phyloP scores from a whole-genome alignment of 1,284 basidiomycete species.

The Puccinia hordei region DNA sequence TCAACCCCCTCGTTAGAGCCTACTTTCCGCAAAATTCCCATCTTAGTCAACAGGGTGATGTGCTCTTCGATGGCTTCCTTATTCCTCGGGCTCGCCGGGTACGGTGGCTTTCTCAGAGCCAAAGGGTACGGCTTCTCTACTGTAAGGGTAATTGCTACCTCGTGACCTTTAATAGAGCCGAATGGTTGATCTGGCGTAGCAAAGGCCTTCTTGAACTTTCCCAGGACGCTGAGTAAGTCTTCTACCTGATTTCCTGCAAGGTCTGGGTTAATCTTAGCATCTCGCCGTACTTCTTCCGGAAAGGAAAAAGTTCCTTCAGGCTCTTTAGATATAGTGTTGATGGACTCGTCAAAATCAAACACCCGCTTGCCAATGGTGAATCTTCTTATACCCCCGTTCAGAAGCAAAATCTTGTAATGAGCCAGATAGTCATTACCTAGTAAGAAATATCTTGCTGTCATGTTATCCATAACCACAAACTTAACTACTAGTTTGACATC shows the following conservation, averaged over 20 bases:
- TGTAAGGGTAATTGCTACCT: neutral
- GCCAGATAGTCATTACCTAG: neutral
- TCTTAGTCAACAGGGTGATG: neutral
- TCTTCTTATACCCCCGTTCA: neutral
- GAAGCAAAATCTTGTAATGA: neutral
- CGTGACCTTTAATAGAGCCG: neutral
- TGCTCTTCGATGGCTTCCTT: slow-evolving; percentile 5
- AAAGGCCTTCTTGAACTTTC: neutral
- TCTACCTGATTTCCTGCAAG: neutral
- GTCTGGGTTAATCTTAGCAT: too few species aligned
- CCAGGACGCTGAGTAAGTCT: neutral
- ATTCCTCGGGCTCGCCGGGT: slow-evolving; percentile 19
- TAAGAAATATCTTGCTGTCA: neutral
- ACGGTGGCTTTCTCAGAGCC: neutral
- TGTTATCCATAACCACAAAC: slow-evolving; percentile 4
- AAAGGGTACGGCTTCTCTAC: slow-evolving; percentile 20
- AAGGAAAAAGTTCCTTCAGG: too few species aligned
- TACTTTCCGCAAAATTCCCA: slow-evolving; percentile 5
- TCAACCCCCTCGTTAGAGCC: slow-evolving; percentile 6
- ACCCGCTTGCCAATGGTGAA: neutral
- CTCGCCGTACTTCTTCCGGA: too few species aligned
- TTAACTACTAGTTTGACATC: neutral
- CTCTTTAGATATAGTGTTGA: neutral
- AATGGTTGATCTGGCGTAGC: neutral
- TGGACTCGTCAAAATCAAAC: neutral